These are phyloP conservation scores for Drechslerella stenobrocha DNA, from an alignment of 2,329 filamentous ascomycete species.

Conservation along the genomic window DNA sequence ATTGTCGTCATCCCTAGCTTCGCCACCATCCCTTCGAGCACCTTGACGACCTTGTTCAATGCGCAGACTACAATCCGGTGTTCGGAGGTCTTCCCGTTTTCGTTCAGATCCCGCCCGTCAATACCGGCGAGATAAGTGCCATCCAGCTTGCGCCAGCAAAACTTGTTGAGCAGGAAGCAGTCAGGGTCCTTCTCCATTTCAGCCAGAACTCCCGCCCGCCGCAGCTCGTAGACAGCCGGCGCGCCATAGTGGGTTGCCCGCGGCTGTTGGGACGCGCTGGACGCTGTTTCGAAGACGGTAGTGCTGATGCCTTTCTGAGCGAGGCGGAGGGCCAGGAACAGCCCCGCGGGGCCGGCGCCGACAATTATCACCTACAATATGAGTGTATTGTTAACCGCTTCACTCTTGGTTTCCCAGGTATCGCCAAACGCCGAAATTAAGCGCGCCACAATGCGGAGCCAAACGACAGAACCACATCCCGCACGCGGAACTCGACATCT, in stretches of 20 bases:
- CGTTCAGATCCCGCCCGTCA: conserved; percentile 50
- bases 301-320: conserved; percentile 61
- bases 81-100: conserved; percentile 54
- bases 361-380: conserved; percentile 60
- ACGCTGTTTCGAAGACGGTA: conserved; percentile 62
- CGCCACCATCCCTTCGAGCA: conserved; percentile 57
- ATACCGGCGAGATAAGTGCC: conserved; percentile 55
- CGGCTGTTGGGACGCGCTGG: conserved; percentile 63
- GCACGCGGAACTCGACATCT: too few relatives aligned
- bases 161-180: conserved; percentile 56
- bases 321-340: conserved; percentile 61
- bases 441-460: too few relatives aligned
- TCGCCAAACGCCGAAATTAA: too few relatives aligned
- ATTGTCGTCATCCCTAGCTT: conserved; percentile 55
- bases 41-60: conserved; percentile 57
- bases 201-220: conserved; percentile 65
- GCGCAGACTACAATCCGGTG: conserved; percentile 58
- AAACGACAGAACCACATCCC: too few relatives aligned
- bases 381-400: too few relatives aligned
- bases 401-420: too few relatives aligned
- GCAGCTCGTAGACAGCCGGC: conserved; percentile 63
- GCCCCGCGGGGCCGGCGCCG: conserved; percentile 61
- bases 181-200: conserved; percentile 57
- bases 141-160: conserved; percentile 59
- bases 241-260: conserved; percentile 67